phyloP scores from a whole-genome alignment of 768 basidiomycete species.

The Leccinum truebloodii region DNA sequence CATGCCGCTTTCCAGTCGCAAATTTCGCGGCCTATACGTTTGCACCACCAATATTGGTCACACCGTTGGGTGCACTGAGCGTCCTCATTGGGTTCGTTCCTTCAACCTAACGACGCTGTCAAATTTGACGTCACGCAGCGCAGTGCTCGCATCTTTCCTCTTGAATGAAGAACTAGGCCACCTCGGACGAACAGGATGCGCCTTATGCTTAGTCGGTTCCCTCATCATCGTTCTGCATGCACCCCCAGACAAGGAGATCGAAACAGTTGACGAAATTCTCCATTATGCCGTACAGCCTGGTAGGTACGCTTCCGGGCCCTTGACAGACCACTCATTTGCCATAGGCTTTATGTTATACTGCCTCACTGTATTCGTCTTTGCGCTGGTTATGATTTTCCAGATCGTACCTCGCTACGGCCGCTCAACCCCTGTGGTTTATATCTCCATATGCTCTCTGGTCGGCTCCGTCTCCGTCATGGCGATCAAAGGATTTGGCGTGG shows the following conservation, averaged over 20 bases:
- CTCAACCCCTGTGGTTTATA: conserved; percentile 86
- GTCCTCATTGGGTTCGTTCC: conserved; percentile 87
- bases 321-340: conserved; percentile 11
- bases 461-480: conserved; percentile 99
- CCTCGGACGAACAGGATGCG: conserved; percentile 85
- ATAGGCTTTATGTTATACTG: conserved; percentile 91
- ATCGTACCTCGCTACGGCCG: conserved; percentile 86
- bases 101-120: neutral
- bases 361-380: conserved; percentile 78
- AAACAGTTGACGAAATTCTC: conserved; percentile 93
- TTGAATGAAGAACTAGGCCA: conserved; percentile 94
- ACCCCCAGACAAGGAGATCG: conserved; percentile 90
- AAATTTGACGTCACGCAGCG: conserved; percentile 48
- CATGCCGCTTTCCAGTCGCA: conserved; percentile 49
- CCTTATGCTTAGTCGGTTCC: conserved; percentile 82
- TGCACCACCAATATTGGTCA: conserved; percentile 97
- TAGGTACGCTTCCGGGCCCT: conserved; percentile 35
- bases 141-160: conserved; percentile 90
- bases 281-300: conserved; percentile 93
- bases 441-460: conserved; percentile 95
- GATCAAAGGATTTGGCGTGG: conserved; percentile 97
- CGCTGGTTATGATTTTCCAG: conserved; percentile 83
- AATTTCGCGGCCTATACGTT: conserved; percentile 98
- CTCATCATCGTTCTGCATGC: conserved; percentile 96
- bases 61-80: conserved; percentile 94